These are phyloP conservation scores for Nakazawaea wyomingensis DNA, from an alignment of 805 yeast species.

Conservation along the genomic window DNA sequence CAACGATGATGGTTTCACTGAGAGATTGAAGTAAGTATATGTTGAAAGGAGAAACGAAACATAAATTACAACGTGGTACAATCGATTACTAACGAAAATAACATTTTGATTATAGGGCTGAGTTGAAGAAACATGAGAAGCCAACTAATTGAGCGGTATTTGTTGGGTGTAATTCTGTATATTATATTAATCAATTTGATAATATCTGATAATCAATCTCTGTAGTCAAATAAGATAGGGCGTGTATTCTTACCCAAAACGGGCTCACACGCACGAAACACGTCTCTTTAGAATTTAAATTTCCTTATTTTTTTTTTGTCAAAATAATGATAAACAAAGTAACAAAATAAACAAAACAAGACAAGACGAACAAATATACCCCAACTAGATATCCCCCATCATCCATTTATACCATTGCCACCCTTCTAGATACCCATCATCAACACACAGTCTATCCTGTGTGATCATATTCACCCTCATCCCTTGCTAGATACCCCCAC, in stretches of 20 bases:
- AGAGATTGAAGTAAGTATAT: conserved; percentile 51
- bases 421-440: not conserved
- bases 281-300: no score
- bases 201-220: no score
- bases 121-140: conserved; percentile 23
- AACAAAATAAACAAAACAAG: not conserved
- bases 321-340: not conserved
- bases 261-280: no score
- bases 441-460: not conserved
- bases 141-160: conserved; percentile 12
- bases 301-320: not conserved
- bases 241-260: no score
- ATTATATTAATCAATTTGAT: no score
- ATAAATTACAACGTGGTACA: no score
- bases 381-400: not conserved
- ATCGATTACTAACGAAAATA: conserved; percentile 1
- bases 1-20: conserved; percentile 83
- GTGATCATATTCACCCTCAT: no score
- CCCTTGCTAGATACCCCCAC: no score
- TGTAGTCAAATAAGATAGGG: no score
- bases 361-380: not conserved
- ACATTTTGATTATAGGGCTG: conserved; percentile 14
- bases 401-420: not conserved
- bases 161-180: no score
- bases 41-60: no score